Conservation (phyloP, 495 filamentous ascomycete species). For the Xylaria sp. region DNA sequence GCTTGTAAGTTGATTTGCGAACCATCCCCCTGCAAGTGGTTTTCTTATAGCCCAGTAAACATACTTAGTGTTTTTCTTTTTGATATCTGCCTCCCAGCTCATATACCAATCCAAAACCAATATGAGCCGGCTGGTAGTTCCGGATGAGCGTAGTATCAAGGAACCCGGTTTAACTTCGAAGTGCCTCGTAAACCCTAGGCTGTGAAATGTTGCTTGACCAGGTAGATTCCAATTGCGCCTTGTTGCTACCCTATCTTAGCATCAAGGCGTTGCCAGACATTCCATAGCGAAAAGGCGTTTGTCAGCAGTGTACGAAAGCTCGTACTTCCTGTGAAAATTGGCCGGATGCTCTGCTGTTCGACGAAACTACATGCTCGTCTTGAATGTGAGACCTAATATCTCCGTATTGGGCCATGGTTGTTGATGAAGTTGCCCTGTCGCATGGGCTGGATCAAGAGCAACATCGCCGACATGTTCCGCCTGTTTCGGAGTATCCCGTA, state of each 20-base stretch:
- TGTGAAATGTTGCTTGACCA: background rate
- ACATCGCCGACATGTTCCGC: background rate
- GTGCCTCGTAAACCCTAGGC: background rate
- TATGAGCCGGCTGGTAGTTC: background rate
- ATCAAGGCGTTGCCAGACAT: background rate
- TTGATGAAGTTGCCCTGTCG: background rate
- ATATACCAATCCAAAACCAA: background rate
- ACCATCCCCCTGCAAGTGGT: background rate
- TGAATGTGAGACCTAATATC: background rate
- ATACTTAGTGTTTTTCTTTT: background rate
- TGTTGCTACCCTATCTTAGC: background rate
- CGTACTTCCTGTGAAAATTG: background rate
- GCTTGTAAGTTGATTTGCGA: background rate
- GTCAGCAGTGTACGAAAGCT: background rate
- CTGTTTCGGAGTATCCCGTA: slow-evolving; percentile 12
- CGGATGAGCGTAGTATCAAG: background rate
- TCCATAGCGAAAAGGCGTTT: background rate
- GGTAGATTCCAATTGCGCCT: background rate
- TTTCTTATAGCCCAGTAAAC: background rate
- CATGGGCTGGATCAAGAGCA: background rate
- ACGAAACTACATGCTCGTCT: background rate
- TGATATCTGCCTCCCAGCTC: background rate
- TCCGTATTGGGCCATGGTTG: background rate
- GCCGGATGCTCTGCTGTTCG: background rate
- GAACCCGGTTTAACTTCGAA: background rate